phyloP scores from a whole-genome alignment of 2,329 filamentous ascomycete species.

The Pseudogymnoascus pannorum region DNA sequence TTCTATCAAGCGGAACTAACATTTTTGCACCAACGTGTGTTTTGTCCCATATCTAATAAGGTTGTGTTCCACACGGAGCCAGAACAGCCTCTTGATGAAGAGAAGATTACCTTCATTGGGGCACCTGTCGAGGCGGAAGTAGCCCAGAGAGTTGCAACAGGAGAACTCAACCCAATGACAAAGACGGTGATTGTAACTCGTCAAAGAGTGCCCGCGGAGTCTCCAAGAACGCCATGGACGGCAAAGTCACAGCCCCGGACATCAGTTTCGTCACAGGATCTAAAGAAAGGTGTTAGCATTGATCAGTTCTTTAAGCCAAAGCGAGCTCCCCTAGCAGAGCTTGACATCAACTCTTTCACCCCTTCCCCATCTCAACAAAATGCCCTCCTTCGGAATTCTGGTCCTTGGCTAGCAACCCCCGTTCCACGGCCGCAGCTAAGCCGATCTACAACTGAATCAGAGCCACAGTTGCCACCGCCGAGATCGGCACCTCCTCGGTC shows the following conservation, averaged over 20 bases:
- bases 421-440: conserved; percentile 29
- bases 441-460: conserved; percentile 22
- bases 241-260: conserved; percentile 16
- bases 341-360: conserved; percentile 61
- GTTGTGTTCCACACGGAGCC: conserved; percentile 70
- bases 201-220: conserved; percentile 15
- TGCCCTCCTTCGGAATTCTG: conserved; percentile 46
- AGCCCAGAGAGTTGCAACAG: conserved; percentile 67
- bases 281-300: conserved; percentile 55
- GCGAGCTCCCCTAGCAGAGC: conserved; percentile 56
- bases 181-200: conserved; percentile 50
- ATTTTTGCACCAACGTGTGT: conserved; percentile 91
- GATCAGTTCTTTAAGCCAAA: conserved; percentile 58
- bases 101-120: conserved; percentile 77
- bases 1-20: conserved; percentile 87
- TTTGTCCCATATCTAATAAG: conserved; percentile 64
- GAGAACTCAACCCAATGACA: conserved; percentile 84
- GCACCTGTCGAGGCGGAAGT: conserved; percentile 59
- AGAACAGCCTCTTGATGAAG: conserved; percentile 53
- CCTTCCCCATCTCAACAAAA: conserved; percentile 58
- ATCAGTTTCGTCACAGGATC: conserved; percentile 35
- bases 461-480: conserved; percentile 24
- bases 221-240: conserved; percentile 16
- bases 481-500: conserved; percentile 28
- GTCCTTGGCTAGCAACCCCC: conserved; percentile 47